Conservation (phyloP, 352 stramenopile species). For the Sclerospora graminicola region DNA sequence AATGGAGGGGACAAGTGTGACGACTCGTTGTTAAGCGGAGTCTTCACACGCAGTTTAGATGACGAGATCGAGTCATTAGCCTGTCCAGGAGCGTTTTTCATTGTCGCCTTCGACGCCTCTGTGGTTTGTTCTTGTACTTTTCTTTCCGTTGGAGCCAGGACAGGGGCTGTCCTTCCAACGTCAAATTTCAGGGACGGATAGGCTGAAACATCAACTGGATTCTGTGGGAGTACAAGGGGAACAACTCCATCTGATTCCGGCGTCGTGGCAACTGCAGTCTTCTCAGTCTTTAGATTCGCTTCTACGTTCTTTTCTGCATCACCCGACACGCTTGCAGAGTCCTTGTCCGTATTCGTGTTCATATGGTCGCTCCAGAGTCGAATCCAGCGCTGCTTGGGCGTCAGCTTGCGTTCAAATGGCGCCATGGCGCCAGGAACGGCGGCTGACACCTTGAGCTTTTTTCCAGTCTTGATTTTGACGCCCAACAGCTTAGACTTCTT, state of each 20-base stretch:
- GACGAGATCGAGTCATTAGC: conserved; percentile 1
- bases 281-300: neutral
- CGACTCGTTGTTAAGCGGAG: conserved; percentile 26
- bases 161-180: neutral
- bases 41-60: conserved; percentile 37
- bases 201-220: neutral
- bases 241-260: conserved; percentile 4
- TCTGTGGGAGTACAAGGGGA: conserved; percentile 2
- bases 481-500: conserved; percentile 22
- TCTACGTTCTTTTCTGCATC: neutral
- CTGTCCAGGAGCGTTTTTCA: neutral
- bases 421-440: conserved; percentile 9
- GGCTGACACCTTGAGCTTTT: conserved; percentile 29
- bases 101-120: conserved; percentile 1
- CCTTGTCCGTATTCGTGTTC: conserved; percentile 12
- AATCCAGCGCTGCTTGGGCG: conserved; percentile 76
- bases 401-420: conserved; percentile 28
- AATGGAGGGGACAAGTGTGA: conserved; percentile 43
- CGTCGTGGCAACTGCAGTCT: conserved; percentile 1
- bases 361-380: conserved; percentile 53
- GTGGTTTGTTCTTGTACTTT: conserved; percentile 8
- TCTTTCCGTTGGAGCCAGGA: conserved; percentile 1
- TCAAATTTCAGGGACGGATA: no score
- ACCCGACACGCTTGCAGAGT: conserved; percentile 8
- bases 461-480: conserved; percentile 23